These are phyloP conservation scores for Zanthoxylum bungeanum DNA, from an alignment of 345 rosid genomes.

Conservation along the genomic window DNA sequence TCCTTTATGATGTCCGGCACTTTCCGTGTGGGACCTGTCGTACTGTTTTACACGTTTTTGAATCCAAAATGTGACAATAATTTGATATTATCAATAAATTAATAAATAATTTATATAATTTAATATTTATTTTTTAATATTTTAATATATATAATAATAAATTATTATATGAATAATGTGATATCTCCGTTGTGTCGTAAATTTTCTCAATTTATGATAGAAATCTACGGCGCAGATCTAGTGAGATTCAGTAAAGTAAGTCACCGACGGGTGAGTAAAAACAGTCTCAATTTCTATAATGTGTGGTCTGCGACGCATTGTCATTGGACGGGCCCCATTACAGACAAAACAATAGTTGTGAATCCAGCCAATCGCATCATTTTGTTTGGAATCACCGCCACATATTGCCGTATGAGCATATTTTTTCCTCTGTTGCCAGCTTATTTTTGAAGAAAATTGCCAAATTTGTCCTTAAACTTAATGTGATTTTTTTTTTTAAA, in stretches of 20 bases:
- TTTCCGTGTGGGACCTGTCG: conserved; percentile 1
- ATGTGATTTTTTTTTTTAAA: no score
- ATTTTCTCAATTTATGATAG: no score
- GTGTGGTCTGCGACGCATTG: background rate
- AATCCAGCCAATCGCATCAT: background rate
- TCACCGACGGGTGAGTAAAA: background rate
- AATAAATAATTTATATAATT: no score
- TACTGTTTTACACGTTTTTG: background rate
- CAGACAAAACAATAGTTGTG: background rate
- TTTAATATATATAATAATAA: no score
- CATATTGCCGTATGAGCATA: background rate
- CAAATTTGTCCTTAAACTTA: background rate
- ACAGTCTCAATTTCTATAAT: no score
- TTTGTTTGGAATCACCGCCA: background rate
- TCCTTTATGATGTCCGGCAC: background rate
- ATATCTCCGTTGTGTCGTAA: no score
- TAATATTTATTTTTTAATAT: no score
- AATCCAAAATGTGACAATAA: background rate
- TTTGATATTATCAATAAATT: no score
- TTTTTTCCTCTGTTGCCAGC: background rate
- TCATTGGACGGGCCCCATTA: background rate
- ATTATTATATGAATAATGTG: no score
- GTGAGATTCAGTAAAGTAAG: no score
- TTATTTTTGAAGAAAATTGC: background rate
- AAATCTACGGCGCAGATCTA: background rate